Percentiles rank a stretch among this genome's conserved stretches.
Conservation (phyloP, 2,329 filamentous ascomycete species). For the Penicillium sp. region DNA sequence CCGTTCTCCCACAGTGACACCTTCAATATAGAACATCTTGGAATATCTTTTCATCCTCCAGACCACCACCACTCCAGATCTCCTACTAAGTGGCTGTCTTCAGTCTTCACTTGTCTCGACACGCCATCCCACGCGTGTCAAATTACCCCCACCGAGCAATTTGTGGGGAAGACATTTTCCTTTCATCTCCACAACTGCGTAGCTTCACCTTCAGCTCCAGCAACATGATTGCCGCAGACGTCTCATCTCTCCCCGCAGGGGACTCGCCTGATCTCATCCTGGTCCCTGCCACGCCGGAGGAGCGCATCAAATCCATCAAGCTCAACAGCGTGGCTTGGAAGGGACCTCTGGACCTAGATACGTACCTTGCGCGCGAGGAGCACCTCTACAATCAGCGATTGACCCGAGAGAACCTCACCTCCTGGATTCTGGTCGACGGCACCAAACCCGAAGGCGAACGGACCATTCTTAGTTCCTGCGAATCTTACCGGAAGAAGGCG, state of each 20-base stretch:
- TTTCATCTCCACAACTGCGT: not conserved
- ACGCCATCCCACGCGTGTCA: not conserved
- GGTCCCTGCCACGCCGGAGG: conserved; percentile 58
- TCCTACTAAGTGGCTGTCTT: no score
- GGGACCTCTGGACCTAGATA: conserved; percentile 57
- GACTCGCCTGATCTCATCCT: conserved; percentile 58
- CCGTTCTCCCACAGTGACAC: not conserved
- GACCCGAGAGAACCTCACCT: conserved; percentile 60
- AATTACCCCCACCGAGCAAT: not conserved
- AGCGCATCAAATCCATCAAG: conserved; percentile 56
- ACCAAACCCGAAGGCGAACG: conserved; percentile 43
- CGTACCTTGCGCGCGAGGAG: conserved; percentile 63
- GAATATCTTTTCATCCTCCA: not conserved
- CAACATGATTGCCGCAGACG: conserved; percentile 43
- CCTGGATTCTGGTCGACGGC: conserved; percentile 63
- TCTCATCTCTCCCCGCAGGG: conserved; percentile 49
- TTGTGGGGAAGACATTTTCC: not conserved
- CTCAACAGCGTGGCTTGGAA: conserved; percentile 63
- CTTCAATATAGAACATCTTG: not conserved
- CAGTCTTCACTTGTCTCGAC: not conserved
- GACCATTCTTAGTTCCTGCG: conserved; percentile 62
- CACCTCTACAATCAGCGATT: conserved; percentile 56
- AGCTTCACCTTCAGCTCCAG: not conserved
- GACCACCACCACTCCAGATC: no score
- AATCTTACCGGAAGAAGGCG: conserved; percentile 53